phyloP scores from a whole-genome alignment of 1,139 yeast genomes.

The Pichia sp. region DNA sequence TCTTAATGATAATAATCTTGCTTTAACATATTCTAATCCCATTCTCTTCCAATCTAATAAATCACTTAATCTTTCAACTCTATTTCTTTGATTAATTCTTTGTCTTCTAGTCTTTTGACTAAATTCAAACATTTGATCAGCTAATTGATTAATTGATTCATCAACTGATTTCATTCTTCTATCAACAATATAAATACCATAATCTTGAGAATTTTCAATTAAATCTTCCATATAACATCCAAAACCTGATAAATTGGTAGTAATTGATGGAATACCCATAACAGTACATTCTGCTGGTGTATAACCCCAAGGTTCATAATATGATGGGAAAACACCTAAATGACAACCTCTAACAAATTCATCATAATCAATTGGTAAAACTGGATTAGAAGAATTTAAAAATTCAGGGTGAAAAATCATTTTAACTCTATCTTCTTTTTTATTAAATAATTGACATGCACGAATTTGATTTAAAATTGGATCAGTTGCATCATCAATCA shows the following conservation, averaged over 20 bases:
- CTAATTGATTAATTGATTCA: slow-evolving; percentile 86
- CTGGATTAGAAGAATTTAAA: slow-evolving; percentile 90
- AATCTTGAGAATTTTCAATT: slow-evolving; percentile 89
- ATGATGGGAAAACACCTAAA: slow-evolving; percentile 96
- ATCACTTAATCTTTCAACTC: slow-evolving; percentile 91
- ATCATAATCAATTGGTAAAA: slow-evolving; percentile 87
- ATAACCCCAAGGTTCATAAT: slow-evolving; percentile 99
- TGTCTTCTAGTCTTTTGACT: slow-evolving; percentile 88
- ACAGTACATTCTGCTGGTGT: slow-evolving; percentile 99
- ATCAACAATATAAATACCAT: slow-evolving; percentile 95
- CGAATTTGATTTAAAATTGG: slow-evolving; percentile 91
- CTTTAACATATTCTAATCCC: slow-evolving; percentile 95
- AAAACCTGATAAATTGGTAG: slow-evolving; percentile 93
- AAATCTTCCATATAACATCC: slow-evolving; percentile 99
- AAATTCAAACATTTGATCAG: slow-evolving; percentile 86
- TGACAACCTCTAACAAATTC: slow-evolving; percentile 98
- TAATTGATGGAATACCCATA: slow-evolving; percentile 98
- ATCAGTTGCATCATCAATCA: slow-evolving; percentile 86
- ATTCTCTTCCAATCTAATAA: slow-evolving; percentile 94
- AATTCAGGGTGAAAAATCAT: slow-evolving; percentile 97
- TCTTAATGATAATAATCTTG: slow-evolving; percentile 83
- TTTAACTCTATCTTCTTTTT: slow-evolving; percentile 86
- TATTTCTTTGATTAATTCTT: slow-evolving; percentile 94
- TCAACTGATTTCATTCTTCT: slow-evolving; percentile 90
- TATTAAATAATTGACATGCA: slow-evolving; percentile 83